A percentile compares a stretch with the other conserved stretches of the same genome.
These are phyloP conservation scores for Aspergillus sp. DNA, from an alignment of 2,329 filamentous ascomycete genomes.

Conservation along the genomic window DNA sequence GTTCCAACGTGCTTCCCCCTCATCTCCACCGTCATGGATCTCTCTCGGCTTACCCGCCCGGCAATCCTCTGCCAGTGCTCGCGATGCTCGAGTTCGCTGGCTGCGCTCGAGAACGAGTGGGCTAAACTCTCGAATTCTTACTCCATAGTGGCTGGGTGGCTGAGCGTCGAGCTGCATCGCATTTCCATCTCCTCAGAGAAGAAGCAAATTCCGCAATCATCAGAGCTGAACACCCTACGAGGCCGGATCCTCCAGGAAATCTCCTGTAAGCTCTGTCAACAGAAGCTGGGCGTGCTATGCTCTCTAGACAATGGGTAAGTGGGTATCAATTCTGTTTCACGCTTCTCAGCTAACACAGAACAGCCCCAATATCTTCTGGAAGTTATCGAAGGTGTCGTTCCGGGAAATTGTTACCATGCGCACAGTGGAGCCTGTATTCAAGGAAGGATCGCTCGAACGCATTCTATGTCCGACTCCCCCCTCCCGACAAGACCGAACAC, in stretches of 20 bases:
- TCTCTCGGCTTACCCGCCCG: constrained; percentile 38
- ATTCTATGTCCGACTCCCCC: constrained; percentile 26
- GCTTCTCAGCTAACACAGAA: constrained; percentile 4
- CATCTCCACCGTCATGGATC: constrained; percentile 31
- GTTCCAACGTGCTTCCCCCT: background rate
- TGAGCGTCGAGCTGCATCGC: constrained; percentile 41
- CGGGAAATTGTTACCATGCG: constrained; percentile 44
- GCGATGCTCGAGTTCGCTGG: constrained; percentile 43
- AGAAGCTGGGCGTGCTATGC: constrained; percentile 40
- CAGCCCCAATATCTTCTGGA: constrained; percentile 44
- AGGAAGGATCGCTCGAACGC: constrained; percentile 35
- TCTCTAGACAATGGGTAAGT: constrained; percentile 40
- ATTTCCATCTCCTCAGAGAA: constrained; percentile 39
- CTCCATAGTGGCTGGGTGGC: constrained; percentile 38
- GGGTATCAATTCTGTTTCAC: background rate
- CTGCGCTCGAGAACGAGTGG: constrained; percentile 46
- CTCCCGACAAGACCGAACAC: constrained; percentile 23
- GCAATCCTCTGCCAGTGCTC: constrained; percentile 42
- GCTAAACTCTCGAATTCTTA: constrained; percentile 42
- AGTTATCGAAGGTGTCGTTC: constrained; percentile 41
- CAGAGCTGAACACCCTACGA: constrained; percentile 37
- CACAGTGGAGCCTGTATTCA: constrained; percentile 38
- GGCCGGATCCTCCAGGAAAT: constrained; percentile 41
- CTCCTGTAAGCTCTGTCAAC: constrained; percentile 40
- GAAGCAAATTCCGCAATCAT: constrained; percentile 40